A percentile compares a stretch with the other conserved stretches of the same genome.
Evolutionary conservation across 2,329 filamentous ascomycete genomes (phyloP).

Genomic region (Leptographium radiaticola): DNA sequence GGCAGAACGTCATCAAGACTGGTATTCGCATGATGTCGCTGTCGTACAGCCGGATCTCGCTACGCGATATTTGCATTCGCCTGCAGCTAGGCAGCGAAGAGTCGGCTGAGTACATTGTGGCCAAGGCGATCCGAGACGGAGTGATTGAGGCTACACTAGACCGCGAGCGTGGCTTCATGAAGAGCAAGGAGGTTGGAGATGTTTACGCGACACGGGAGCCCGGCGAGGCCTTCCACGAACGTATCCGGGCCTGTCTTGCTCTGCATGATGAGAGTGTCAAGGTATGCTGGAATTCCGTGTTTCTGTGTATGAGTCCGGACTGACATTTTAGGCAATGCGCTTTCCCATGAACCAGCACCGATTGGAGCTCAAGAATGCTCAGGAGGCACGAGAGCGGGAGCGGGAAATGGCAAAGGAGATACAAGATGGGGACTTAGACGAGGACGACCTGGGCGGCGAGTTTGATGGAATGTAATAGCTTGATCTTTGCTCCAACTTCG

Average conservation of each 20-base stretch:
- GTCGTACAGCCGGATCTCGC: conserved; percentile 91
- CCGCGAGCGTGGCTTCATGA: conserved; percentile 93
- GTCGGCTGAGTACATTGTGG: conserved; percentile 97
- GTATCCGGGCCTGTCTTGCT: conserved; percentile 79
- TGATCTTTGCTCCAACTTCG: background rate
- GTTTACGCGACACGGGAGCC: conserved; percentile 94
- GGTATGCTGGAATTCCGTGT: conserved; percentile 35
- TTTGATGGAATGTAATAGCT: conserved; percentile 81
- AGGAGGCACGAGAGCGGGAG: conserved; percentile 94
- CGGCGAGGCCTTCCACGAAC: conserved; percentile 93
- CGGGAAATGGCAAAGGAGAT: conserved; percentile 98
- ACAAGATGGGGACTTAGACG: conserved; percentile 91
- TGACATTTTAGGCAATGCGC: conserved; percentile 63
- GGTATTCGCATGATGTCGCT: conserved; percentile 98
- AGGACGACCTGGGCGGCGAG: conserved; percentile 88
- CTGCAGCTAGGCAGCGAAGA: conserved; percentile 90
- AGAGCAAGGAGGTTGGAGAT: conserved; percentile 92
- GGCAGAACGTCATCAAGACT: conserved; percentile 99
- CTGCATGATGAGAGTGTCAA: conserved; percentile 97
- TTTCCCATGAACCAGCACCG: conserved; percentile 99
- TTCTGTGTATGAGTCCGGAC: too few species aligned
- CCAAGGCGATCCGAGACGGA: conserved; percentile 93
- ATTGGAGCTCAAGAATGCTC: conserved; percentile 91
- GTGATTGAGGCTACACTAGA: conserved; percentile 94
- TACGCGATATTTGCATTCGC: conserved; percentile 93